Evolutionary conservation across 2,329 filamentous ascomycete genomes (phyloP).

Genomic region (Penicillium concentricum): DNA sequence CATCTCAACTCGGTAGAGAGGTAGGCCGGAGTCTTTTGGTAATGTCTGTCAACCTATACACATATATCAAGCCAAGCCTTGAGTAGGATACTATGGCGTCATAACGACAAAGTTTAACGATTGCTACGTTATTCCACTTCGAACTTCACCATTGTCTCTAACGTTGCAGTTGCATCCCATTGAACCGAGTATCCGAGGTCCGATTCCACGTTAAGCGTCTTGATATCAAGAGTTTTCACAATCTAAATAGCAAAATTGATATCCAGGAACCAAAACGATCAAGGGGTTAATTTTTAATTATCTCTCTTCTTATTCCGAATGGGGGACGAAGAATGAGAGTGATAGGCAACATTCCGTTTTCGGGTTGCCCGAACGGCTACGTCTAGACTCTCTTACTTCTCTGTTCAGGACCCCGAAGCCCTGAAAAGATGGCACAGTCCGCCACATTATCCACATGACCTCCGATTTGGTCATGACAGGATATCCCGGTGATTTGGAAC

Average conservation of each 20-base stretch:
- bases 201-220: constrained; percentile 1
- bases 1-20: background rate
- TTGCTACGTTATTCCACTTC: constrained; percentile 20
- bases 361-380: constrained; percentile 11
- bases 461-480: constrained; percentile 2
- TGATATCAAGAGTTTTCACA: background rate
- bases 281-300: background rate
- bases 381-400: constrained; percentile 5
- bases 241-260: background rate
- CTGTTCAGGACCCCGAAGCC: background rate
- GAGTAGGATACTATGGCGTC: constrained; percentile 10
- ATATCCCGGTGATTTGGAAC: constrained; percentile 11
- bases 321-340: constrained; percentile 3
- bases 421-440: constrained; percentile 5
- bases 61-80: background rate
- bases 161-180: constrained; percentile 27
- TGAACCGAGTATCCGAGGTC: background rate
- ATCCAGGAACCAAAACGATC: background rate
- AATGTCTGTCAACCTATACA: background rate
- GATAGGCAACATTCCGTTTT: constrained; percentile 22
- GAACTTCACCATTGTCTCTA: constrained; percentile 22
- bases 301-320: background rate
- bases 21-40: background rate
- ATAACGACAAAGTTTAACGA: background rate
- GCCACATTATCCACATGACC: constrained; percentile 8